phyloP scores from a whole-genome alignment of 306 rosid species.

The Luffa aegyptiaca region DNA sequence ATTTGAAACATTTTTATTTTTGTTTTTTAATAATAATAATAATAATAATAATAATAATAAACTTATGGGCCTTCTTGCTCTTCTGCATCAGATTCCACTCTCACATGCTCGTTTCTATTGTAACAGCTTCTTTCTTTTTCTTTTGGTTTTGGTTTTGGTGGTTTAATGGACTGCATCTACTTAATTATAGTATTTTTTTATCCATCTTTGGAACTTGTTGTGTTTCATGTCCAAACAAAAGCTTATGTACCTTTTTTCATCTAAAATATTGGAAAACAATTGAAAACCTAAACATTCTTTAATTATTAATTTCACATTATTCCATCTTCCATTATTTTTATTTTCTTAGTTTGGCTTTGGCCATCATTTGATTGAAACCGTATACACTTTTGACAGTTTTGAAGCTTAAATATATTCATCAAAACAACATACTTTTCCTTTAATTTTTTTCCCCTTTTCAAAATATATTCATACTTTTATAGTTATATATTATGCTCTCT shows the following conservation, averaged over 20 bases:
- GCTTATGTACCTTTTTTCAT: not conserved
- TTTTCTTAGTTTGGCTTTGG: not conserved
- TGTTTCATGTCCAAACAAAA: slow-evolving; percentile 7
- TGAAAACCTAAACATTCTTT: not conserved
- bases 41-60: not conserved
- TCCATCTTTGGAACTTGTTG: slow-evolving; percentile 4
- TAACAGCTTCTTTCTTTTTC: slow-evolving; percentile 32
- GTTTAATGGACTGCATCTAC: not conserved
- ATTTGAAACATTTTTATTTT: not conserved
- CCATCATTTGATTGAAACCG: not conserved
- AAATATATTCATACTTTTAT: too few relatives aligned
- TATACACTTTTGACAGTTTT: not conserved
- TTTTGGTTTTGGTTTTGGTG: slow-evolving; percentile 21
- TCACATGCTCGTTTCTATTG: slow-evolving; percentile 59
- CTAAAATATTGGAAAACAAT: not conserved
- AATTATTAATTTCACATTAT: not conserved
- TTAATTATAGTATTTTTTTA: not conserved
- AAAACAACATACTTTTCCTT: too few relatives aligned
- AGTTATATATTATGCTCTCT: too few relatives aligned
- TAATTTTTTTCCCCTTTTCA: too few relatives aligned
- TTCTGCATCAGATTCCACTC: slow-evolving; percentile 44
- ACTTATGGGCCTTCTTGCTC: not conserved
- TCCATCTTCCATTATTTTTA: not conserved
- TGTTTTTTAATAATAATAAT: not conserved
- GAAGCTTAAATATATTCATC: too few relatives aligned